A percentile compares a stretch with the other conserved stretches of the same genome.
Evolutionary conservation across 768 basidiomycete species (phyloP).

Genomic region (Tephrocybe sp.): DNA sequence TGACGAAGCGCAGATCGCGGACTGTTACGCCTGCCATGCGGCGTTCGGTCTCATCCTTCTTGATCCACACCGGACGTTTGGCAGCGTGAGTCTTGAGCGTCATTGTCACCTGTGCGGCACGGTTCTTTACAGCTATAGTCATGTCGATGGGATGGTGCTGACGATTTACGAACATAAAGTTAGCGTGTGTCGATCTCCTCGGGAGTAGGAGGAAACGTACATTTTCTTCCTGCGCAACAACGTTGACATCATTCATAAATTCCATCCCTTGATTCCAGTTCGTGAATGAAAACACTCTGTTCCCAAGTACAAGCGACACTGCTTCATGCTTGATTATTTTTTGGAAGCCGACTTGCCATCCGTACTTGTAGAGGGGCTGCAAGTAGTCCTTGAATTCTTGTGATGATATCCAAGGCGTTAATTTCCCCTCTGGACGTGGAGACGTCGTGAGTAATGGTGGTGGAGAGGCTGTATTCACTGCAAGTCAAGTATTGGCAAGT

Average conservation of each 20-base stretch:
- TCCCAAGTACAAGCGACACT: conserved; percentile 11
- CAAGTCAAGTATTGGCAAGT: too few species aligned
- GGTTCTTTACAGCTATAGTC: neutral
- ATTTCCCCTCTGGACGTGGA: conserved; percentile 15
- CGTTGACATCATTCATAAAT: conserved; percentile 18
- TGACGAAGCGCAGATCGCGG: conserved; percentile 52
- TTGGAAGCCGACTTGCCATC: conserved; percentile 23
- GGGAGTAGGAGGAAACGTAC: conserved; percentile 22
- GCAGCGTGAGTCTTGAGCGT: conserved; percentile 26
- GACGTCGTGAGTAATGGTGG: conserved; percentile 22
- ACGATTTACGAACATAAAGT: neutral
- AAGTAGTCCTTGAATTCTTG: conserved; percentile 33
- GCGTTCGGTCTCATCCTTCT: neutral
- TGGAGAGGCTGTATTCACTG: neutral
- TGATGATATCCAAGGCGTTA: conserved; percentile 33
- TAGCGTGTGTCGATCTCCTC: neutral
- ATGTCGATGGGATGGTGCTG: conserved; percentile 25
- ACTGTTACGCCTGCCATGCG: conserved; percentile 42
- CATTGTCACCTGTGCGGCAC: conserved; percentile 8
- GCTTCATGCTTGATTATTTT: neutral
- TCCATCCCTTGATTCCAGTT: conserved; percentile 15
- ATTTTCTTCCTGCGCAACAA: conserved; percentile 25
- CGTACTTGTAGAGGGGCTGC: conserved; percentile 32
- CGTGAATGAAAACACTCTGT: conserved; percentile 18
- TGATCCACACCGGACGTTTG: conserved; percentile 7